Percentiles rank a stretch among this genome's conserved stretches.
Evolutionary conservation across 441 rosid species (phyloP).

Genomic region (Populus tomentosa): DNA sequence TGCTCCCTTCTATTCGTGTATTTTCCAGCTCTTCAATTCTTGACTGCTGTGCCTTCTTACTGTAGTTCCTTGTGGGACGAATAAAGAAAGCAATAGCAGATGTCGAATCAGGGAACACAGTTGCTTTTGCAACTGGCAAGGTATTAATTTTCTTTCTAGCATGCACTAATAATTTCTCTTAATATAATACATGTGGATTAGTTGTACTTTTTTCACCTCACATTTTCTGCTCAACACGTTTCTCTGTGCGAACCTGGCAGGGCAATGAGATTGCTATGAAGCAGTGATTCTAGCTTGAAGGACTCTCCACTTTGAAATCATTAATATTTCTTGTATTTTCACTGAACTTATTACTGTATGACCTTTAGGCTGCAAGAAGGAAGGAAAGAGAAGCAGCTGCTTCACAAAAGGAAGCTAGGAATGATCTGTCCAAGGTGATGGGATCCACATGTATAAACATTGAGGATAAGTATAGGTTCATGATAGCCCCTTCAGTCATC

Average conservation of each 20-base stretch:
- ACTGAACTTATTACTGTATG: neutral
- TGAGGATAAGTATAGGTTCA: slow-evolving; percentile 38
- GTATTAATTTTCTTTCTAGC: slow-evolving; percentile 10
- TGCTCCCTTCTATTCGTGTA: neutral
- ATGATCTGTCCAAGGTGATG: slow-evolving; percentile 20
- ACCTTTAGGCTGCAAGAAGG: slow-evolving; percentile 30
- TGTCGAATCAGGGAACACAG: slow-evolving; percentile 31
- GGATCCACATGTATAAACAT: slow-evolving; percentile 30
- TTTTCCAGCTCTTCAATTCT: neutral
- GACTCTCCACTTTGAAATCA: neutral
- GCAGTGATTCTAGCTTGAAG: neutral
- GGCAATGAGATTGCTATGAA: no score
- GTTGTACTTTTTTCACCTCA: neutral
- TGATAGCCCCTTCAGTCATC: slow-evolving; percentile 28
- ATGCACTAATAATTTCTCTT: no score
- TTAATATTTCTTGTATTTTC: neutral
- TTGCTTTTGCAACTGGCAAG: slow-evolving; percentile 40
- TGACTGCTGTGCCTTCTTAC: neutral
- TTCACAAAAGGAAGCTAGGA: slow-evolving; percentile 23
- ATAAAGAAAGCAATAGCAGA: slow-evolving; percentile 36
- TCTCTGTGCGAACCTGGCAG: neutral
- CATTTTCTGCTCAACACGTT: neutral
- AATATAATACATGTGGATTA: neutral
- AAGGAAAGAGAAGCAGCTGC: slow-evolving; percentile 40
- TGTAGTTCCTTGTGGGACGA: slow-evolving; percentile 30